Base-by-base conservation (phyloP, 2,329 filamentous ascomycete genomes). In the Penicillium verrucosum region DNA sequence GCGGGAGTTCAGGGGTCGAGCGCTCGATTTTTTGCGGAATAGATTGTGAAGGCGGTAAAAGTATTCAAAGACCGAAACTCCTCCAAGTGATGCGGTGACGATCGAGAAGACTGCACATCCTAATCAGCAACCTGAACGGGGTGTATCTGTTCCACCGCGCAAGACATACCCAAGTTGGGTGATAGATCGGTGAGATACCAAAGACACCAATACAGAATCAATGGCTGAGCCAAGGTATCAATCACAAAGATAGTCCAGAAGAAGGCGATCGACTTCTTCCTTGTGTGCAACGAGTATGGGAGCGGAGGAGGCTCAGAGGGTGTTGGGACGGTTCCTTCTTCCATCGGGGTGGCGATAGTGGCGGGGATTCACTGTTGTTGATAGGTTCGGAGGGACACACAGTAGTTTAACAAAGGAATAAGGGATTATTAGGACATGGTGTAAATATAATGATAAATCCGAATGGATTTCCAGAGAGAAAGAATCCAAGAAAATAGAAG, bases 191-290 rank as follows among this genome's bases (percentile, higher is more conserved):
- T 81, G 60, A 76, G 77, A 60, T 85, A 85, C 81, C 82, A 85
- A 37, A 87, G 74, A 47, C 80, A 77, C 74, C 83, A 87, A 72
- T 86, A 87, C 2, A 87, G 75, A 3, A 76, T 79, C 57, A 86
- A 77, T 18, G 84, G 84, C 71, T 85, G 81, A 55, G 75, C 79
- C 57, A 85, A 74, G 49, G 80, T 82, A 71, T 87, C 84, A 56
- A 86, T 65, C 23, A 86, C 67, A 54, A 86, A 83, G 40, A 87
- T 68, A 0, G 74, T 73, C 84, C 84, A 86, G 73, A 86, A 86
- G 59, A 82, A 71, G 37, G 78, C 73, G 59, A 86, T 85, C 34
- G 78, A 75, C 70, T 78, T 80, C 65, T 83, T 84, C 43, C 84
- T 74, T 9, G 77, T 72, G 47, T 76, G 77, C 41, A 85, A 69